A percentile compares a stretch with the other conserved stretches of the same genome.
phyloP scores from a whole-genome alignment of 2,329 filamentous ascomycete genomes.

The Sporothrix variecibatus region DNA sequence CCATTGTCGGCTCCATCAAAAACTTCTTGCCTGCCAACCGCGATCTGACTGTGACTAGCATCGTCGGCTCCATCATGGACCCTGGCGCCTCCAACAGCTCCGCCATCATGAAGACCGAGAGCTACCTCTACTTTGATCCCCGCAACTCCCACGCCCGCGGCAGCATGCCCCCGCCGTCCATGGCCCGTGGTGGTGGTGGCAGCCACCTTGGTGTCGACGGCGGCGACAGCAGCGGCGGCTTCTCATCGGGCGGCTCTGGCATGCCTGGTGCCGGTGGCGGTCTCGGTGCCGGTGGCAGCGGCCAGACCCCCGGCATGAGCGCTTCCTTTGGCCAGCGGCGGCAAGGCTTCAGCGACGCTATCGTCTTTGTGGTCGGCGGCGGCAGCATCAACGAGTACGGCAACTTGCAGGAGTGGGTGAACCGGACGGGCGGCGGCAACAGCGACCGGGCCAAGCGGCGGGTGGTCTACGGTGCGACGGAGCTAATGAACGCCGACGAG shows the following conservation, averaged over 20 bases:
- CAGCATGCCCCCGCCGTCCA: constrained; percentile 79
- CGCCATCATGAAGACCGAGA: constrained; percentile 93
- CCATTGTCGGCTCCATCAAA: constrained; percentile 92
- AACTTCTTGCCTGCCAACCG: constrained; percentile 97
- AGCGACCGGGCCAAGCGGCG: constrained; percentile 66
- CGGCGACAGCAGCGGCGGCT: constrained; percentile 44
- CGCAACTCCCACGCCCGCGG: constrained; percentile 89
- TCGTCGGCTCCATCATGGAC: constrained; percentile 98
- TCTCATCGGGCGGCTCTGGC: constrained; percentile 30
- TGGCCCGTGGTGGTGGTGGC: constrained; percentile 50
- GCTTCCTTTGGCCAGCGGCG: constrained; percentile 89
- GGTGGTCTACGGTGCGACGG: constrained; percentile 94
- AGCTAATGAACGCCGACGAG: constrained; percentile 69
- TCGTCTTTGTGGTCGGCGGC: constrained; percentile 93
- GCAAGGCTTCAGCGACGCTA: constrained; percentile 85
- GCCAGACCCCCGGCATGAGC: constrained; percentile 63
- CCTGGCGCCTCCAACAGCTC: constrained; percentile 84
- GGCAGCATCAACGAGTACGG: constrained; percentile 99
- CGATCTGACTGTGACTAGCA: constrained; percentile 95
- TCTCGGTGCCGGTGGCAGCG: constrained; percentile 32
- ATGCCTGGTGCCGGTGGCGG: constrained; percentile 41
- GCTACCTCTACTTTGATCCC: constrained; percentile 96
- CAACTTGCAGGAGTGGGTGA: constrained; percentile 95
- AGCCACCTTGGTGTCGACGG: constrained; percentile 32
- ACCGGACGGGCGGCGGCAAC: constrained; percentile 60